Percentiles rank a stretch among this genome's conserved stretches.
Evolutionary conservation across 2,329 filamentous ascomycete species (phyloP).

Genomic region (Diaporthe destruens): DNA sequence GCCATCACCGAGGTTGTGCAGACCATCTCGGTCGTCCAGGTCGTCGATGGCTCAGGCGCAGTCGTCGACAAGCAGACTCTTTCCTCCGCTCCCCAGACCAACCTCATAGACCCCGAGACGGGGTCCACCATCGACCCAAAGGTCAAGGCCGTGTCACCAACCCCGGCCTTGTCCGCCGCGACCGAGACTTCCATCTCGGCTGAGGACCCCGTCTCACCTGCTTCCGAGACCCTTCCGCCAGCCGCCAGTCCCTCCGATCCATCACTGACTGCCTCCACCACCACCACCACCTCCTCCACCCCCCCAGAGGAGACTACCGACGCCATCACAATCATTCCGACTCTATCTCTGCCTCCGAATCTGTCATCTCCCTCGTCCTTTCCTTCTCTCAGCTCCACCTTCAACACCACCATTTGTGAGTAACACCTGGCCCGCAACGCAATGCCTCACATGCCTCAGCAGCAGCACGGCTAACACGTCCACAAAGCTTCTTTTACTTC

Average conservation of each 20-base stretch:
- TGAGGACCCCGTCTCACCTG: slow-evolving; percentile 29
- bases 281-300: slow-evolving; percentile 14
- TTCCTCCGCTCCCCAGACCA: slow-evolving; percentile 54
- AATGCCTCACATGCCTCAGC: background rate
- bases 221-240: slow-evolving; percentile 40
- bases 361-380: slow-evolving; percentile 35
- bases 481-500: slow-evolving; percentile 37
- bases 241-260: slow-evolving; percentile 39
- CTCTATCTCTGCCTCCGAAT: slow-evolving; percentile 33
- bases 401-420: slow-evolving; percentile 43
- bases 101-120: slow-evolving; percentile 53
- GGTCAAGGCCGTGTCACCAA: slow-evolving; percentile 39
- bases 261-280: slow-evolving; percentile 38
- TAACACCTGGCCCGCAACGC: background rate
- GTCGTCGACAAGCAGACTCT: slow-evolving; percentile 60
- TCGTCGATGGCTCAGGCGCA: slow-evolving; percentile 62
- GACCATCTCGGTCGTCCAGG: slow-evolving; percentile 67
- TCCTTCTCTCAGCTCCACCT: slow-evolving; percentile 39
- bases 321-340: slow-evolving; percentile 38
- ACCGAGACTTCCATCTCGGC: slow-evolving; percentile 33
- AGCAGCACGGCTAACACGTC: background rate
- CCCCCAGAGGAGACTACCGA: slow-evolving; percentile 37
- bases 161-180: slow-evolving; percentile 34
- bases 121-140: slow-evolving; percentile 53
- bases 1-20: slow-evolving; percentile 62